Percentiles rank a stretch among this genome's conserved stretches.
These are phyloP conservation scores for Schizophyllum amplum DNA, from an alignment of 1,284 basidiomycete genomes.

Conservation along the genomic window DNA sequence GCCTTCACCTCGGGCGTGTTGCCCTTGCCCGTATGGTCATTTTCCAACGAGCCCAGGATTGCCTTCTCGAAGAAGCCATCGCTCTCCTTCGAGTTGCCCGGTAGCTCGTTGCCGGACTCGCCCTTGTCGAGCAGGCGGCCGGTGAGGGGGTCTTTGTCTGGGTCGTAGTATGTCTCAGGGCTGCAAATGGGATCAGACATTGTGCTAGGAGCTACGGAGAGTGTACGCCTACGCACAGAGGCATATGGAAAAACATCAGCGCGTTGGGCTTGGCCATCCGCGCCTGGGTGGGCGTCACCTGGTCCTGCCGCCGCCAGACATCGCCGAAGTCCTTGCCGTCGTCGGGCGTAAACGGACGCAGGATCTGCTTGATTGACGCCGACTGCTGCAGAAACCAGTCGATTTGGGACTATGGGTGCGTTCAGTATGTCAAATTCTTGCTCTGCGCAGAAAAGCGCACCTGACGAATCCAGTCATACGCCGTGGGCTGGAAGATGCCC, in stretches of 20 bases:
- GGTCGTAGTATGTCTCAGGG: conserved; percentile 48
- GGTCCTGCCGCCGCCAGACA: conserved; percentile 51
- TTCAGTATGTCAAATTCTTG: not conserved
- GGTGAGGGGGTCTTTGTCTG: conserved; percentile 53
- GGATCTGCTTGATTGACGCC: conserved; percentile 59
- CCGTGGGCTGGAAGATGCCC: conserved; percentile 52
- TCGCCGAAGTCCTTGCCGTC: conserved; percentile 58
- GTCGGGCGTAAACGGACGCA: conserved; percentile 77
- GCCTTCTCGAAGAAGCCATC: conserved; percentile 80
- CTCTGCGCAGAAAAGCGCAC: conserved; percentile 13
- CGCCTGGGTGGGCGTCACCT: conserved; percentile 43
- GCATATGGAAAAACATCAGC: conserved; percentile 94
- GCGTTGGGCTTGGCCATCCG: conserved; percentile 85
- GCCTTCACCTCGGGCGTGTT: conserved; percentile 68
- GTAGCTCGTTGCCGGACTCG: conserved; percentile 45
- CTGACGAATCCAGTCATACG: conserved; percentile 78
- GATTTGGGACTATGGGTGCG: not conserved
- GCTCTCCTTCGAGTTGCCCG: conserved; percentile 62
- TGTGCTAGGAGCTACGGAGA: conserved; percentile 1
- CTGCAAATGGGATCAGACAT: conserved; percentile 23
- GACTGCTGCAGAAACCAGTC: conserved; percentile 1
- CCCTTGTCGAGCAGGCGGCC: conserved; percentile 63
- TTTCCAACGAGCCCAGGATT: conserved; percentile 60
- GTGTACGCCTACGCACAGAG: conserved; percentile 46
- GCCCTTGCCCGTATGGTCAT: conserved; percentile 43